phyloP scores from a whole-genome alignment of 2,329 filamentous ascomycete genomes.

The Colletotrichum chrysophilum region DNA sequence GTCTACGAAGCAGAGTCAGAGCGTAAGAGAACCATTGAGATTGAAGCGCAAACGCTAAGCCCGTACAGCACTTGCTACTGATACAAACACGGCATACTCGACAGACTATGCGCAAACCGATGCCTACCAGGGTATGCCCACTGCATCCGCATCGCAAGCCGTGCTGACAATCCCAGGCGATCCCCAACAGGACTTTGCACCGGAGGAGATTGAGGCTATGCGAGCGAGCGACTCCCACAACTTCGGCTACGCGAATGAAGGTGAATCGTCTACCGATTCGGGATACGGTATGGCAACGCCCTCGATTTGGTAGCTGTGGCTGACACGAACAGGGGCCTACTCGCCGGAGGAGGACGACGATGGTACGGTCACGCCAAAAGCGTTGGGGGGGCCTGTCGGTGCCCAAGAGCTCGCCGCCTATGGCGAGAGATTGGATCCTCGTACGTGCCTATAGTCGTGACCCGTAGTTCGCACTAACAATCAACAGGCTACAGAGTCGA shows the following conservation, averaged over 20 bases:
- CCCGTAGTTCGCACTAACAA: background rate
- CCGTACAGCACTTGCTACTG: background rate
- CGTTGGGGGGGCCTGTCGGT: background rate
- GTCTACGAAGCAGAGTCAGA: background rate
- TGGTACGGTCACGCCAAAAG: constrained; percentile 24
- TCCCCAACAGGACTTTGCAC: background rate
- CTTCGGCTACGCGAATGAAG: background rate
- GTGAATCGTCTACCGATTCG: constrained; percentile 5
- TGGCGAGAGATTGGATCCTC: constrained; percentile 34
- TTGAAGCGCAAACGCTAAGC: background rate
- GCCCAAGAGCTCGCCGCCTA: constrained; percentile 12
- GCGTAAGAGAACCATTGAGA: background rate
- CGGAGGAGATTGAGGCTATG: background rate
- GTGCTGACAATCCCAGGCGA: background rate
- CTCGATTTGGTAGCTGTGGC: background rate
- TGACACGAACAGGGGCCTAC: background rate
- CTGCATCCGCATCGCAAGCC: background rate
- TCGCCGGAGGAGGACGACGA: constrained; percentile 31
- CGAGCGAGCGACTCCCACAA: background rate
- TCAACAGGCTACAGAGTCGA: constrained; percentile 44
- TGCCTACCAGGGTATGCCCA: background rate
- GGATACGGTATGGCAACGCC: constrained; percentile 9
- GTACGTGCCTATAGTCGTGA: constrained; percentile 29
- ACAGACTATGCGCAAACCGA: background rate
- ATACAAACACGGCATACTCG: background rate